Percentiles rank a stretch among this genome's conserved stretches.
phyloP scores from a whole-genome alignment of 2,329 filamentous ascomycete genomes.

The Bisporella sp. region DNA sequence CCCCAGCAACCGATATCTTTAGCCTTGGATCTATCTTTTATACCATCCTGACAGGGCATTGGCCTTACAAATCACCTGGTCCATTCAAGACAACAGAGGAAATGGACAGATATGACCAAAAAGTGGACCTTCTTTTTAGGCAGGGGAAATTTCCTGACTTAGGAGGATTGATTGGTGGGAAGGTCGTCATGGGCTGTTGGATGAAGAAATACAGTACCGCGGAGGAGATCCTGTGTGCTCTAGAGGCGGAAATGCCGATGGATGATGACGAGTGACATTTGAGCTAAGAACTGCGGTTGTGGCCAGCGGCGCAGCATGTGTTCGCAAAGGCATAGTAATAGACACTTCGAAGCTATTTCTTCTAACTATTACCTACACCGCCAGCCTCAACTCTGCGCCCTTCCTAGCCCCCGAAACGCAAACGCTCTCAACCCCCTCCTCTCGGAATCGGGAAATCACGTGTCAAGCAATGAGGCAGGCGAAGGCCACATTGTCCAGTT shows the following conservation, averaged over 20 bases:
- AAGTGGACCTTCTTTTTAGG: constrained; percentile 4
- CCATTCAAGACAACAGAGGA: constrained; percentile 1
- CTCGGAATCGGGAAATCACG: no score
- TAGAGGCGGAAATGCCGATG: constrained; percentile 1
- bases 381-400: no score
- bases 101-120: constrained; percentile 2
- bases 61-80: constrained; percentile 1
- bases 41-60: constrained; percentile 4
- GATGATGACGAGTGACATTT: not conserved
- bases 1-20: constrained; percentile 5
- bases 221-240: constrained; percentile 3
- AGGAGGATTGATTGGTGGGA: not conserved
- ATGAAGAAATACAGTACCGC: constrained; percentile 5
- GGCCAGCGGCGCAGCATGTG: not conserved
- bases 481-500: no score
- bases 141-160: constrained; percentile 3
- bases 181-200: constrained; percentile 7
- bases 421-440: no score
- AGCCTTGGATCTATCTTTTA: constrained; percentile 6
- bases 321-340: not conserved
- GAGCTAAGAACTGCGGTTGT: not conserved
- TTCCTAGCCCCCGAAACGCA: no score
- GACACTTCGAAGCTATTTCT: not conserved
- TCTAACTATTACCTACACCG: no score
- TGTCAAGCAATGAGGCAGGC: no score